Percentiles rank a stretch among this genome's conserved stretches.
These are phyloP conservation scores for Acacia melanoxylon DNA, from an alignment of 306 rosid species.

Conservation along the genomic window DNA sequence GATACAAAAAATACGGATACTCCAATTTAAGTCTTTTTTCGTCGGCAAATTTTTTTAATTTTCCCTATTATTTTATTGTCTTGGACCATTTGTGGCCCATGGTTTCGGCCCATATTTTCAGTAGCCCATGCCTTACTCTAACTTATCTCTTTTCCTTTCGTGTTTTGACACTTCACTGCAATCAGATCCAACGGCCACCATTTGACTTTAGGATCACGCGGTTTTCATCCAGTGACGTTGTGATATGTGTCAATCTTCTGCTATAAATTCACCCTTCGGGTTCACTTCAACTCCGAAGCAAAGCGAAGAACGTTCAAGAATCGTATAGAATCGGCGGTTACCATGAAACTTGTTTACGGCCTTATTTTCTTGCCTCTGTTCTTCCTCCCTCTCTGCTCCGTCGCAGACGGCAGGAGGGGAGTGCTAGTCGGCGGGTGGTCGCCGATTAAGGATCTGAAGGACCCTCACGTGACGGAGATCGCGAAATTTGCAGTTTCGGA, in stretches of 20 bases:
- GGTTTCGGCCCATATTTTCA: neutral
- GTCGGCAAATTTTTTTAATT: no score
- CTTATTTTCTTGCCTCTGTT: slow-evolving; percentile 23
- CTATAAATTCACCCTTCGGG: neutral
- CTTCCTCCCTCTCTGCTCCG: slow-evolving; percentile 15
- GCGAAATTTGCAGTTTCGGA: slow-evolving; percentile 55
- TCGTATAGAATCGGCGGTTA: neutral
- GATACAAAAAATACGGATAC: no score
- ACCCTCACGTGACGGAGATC: slow-evolving; percentile 49
- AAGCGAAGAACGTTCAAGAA: neutral
- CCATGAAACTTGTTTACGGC: slow-evolving; percentile 27
- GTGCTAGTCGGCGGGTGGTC: slow-evolving; percentile 29
- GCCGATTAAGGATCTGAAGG: slow-evolving; percentile 43
- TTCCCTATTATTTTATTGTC: neutral
- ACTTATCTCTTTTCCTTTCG: neutral
- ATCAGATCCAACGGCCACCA: slow-evolving; percentile 1
- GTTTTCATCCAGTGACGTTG: neutral
- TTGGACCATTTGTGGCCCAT: neutral
- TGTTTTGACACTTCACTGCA: neutral
- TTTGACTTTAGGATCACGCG: neutral
- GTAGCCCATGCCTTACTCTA: neutral
- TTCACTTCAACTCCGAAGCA: neutral
- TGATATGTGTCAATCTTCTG: neutral
- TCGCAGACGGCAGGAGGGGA: neutral
- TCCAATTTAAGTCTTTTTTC: no score